Conservation (phyloP, 1,284 basidiomycete genomes). For the Sporisorium sorghi region DNA sequence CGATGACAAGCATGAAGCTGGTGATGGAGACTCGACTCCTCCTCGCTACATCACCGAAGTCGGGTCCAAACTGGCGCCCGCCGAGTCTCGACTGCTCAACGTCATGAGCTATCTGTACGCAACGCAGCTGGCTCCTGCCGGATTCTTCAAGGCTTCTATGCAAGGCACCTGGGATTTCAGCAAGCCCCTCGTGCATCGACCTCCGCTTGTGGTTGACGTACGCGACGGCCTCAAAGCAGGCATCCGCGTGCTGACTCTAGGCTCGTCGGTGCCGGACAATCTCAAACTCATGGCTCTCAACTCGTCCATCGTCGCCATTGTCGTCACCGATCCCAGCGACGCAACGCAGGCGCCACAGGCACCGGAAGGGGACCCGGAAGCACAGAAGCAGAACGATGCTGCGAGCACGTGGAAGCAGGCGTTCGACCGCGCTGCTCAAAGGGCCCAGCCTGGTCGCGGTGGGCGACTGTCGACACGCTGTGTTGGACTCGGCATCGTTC, state of each 20-base stretch:
- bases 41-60: constrained; percentile 39
- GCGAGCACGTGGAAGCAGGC: constrained; percentile 39
- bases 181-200: constrained; percentile 74
- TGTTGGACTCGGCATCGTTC: constrained; percentile 59
- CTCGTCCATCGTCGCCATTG: constrained; percentile 78
- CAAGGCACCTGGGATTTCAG: constrained; percentile 76
- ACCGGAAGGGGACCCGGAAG: constrained; percentile 1
- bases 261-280: constrained; percentile 48
- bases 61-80: constrained; percentile 41
- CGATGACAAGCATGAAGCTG: constrained; percentile 18
- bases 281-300: constrained; percentile 76
- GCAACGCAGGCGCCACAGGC: neutral
- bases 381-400: neutral
- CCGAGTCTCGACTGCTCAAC: constrained; percentile 51
- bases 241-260: constrained; percentile 68
- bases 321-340: constrained; percentile 19
- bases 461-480: constrained; percentile 29
- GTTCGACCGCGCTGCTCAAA: constrained; percentile 22
- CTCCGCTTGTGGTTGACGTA: constrained; percentile 69
- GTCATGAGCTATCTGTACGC: constrained; percentile 60
- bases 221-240: constrained; percentile 76
- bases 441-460: constrained; percentile 1
- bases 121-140: constrained; percentile 19
- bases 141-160: neutral
- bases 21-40: constrained; percentile 28